Base-by-base conservation (phyloP, 2,329 filamentous ascomycete genomes). In the Ophiosphaerella narmari region DNA sequence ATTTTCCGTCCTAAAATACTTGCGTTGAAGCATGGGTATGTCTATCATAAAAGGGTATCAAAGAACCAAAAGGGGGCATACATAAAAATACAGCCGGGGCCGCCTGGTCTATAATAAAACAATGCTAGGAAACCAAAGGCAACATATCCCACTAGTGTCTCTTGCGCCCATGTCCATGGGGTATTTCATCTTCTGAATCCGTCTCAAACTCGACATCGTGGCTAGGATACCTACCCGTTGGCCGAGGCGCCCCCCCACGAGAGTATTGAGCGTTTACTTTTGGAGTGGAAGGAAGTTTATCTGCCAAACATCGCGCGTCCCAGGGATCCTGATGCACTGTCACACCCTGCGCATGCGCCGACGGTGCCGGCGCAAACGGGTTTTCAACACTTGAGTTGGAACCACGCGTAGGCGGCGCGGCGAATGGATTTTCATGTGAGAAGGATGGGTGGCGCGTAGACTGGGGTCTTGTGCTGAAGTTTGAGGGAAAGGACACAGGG, bases 371-470 rank as follows among this genome's bases (percentile, higher is more conserved):
- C 8, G 53, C 35, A 39, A 63, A 64, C 0, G 62, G 53, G 21
- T 61, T 63, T 1, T 54, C 49, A 12, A 57, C 40, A 7, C 43
- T 50, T 6, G 45, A 43, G 16, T 32, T 35, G 4, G 55, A 53
- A 11, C 43, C 44, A 1, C 56, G 57, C 2, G 48, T 50, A 4
- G 52, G 50, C 2, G 54, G 47, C 6, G 54, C 41, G 39, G 60
- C 52, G 42, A 65, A 65, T 2, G 64, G 60, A 31, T 55, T 55
- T 2, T 62, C 61, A n/a, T 46, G 51, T 7, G 54, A 39, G 13
- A 55, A 58, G 1, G 62, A 65, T 7, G 61, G 45, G 14, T 60
- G 60, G 12, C 63, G 62, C 2, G 65, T 57, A 9, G 64, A 65
- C 11, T 58, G 48, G 16, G 59, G 59, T 8, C 57, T 60, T 7